Conservation (phyloP, 345 rosid genomes). For the Moricandia moricandioides region DNA sequence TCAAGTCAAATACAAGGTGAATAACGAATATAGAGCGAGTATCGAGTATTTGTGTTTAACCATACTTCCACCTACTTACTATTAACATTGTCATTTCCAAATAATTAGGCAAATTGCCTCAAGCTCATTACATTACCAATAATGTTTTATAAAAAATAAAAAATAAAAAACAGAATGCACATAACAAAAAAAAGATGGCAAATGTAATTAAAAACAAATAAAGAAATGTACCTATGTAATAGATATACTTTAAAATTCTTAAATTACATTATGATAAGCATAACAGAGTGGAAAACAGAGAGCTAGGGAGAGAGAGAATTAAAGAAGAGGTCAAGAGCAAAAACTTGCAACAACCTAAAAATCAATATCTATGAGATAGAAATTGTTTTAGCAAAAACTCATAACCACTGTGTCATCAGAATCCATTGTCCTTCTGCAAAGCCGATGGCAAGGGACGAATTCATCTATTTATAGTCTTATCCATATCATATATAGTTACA, state of each 20-base stretch:
- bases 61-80: too few relatives aligned
- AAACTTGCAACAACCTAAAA: conserved; percentile 25
- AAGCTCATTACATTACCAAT: neutral
- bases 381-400: neutral
- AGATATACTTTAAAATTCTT: neutral
- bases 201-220: neutral
- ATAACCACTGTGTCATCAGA: conserved; percentile 7
- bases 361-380: neutral
- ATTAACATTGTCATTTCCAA: too few relatives aligned
- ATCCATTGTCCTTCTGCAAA: neutral
- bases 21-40: too few relatives aligned
- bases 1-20: too few relatives aligned
- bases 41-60: too few relatives aligned
- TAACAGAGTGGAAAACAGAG: neutral
- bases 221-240: neutral
- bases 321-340: neutral
- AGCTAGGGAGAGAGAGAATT: neutral
- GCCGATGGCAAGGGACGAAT: too few relatives aligned
- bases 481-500: conserved; percentile 32
- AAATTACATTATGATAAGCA: conserved; percentile 7
- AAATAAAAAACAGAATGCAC: neutral
- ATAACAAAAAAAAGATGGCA: neutral
- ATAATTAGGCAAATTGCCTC: neutral
- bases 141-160: neutral
- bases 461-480: conserved; percentile 13